Evolutionary conservation across 2,329 filamentous ascomycete genomes (phyloP), one percentile per base, ranked within the genome.

Genomic region (Paraphoma sp.): DNA sequence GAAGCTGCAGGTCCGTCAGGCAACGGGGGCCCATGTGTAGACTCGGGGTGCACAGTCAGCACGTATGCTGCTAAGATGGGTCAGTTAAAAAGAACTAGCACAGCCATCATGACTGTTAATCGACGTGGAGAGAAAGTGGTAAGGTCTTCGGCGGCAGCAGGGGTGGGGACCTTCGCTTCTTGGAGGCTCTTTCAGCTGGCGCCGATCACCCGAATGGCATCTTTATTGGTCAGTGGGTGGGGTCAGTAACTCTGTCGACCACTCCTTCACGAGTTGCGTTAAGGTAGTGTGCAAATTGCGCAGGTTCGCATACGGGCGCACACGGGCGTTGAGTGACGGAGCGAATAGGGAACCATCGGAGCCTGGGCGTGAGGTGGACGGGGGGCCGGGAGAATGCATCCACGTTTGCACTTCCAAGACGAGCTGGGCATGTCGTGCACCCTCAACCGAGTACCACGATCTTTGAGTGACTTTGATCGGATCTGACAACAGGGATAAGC

Each of bases 11-110:
- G 64, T 67, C 62, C 62, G 56, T 69, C 64, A 75, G 71, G 72
- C 71, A 75, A 68, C 71, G 69, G 66, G 63, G 63, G 62, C 51
- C 67, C 61, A 64, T 65, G 60, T 69, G 67, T 69, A 69, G 66
- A 67, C 68, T 69, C 57, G 62, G 51, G 61, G 64, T 71, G 65
- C 67, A 70, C 67, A 73, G 71, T 76, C 65, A 74, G 74, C 73
- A 43, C 64, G 65, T 68, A 62, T 61, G 60, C 58, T 64, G 52
- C 65, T 71, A 63, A 60, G 56, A 67, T 65, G 67, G 68, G 71
- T 64, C 55, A 62, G 60, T 61, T 59, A 52, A 67, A 61, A 57
- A 56, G 62, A 69, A 64, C 59, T 67, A 74, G 68, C 71, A 75
- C 70, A 75, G 73, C 73, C 72, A 69, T 73, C 62, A 64, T 67